Evolutionary conservation across 139 green algal species (phyloP).

Genomic region (Micromonas commoda): DNA sequence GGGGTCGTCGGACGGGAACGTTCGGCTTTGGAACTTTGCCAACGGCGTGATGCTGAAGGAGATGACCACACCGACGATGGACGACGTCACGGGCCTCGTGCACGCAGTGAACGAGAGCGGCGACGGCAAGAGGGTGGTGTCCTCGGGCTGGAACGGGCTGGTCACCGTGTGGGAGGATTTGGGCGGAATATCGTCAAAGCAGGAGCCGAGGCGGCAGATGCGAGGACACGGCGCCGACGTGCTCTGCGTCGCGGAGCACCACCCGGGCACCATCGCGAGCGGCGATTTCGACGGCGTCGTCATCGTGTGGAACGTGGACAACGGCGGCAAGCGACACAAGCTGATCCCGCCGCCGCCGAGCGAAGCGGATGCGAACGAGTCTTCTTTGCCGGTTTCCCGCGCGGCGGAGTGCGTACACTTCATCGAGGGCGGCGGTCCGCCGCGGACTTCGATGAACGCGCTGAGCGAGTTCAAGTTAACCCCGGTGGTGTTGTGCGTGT

Average conservation of each 20-base stretch:
- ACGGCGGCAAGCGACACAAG: conserved; percentile 14
- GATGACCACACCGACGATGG: neutral
- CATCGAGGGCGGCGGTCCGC: neutral
- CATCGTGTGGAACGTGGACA: conserved; percentile 35
- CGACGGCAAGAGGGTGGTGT: conserved; percentile 7
- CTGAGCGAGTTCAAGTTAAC: neutral
- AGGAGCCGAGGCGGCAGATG: neutral
- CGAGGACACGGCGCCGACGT: conserved; percentile 31
- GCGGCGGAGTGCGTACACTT: neutral
- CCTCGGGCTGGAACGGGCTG: conserved; percentile 10
- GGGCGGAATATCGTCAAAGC: neutral
- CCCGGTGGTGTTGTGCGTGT: neutral
- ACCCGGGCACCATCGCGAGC: conserved; percentile 19
- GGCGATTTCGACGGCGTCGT: conserved; percentile 28
- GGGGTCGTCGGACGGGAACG: neutral
- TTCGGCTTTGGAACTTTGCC: conserved; percentile 27
- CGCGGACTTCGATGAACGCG: neutral
- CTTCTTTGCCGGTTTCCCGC: too few species aligned
- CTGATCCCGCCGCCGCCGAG: conserved; percentile 5
- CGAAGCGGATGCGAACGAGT: too few species aligned
- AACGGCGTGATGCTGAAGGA: conserved; percentile 26
- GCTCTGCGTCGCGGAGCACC: neutral
- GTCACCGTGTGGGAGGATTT: conserved; percentile 33
- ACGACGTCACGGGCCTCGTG: conserved; percentile 17
- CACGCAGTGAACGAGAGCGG: conserved; percentile 23